Percentiles rank a stretch among this genome's conserved stretches.
These are phyloP conservation scores for Cryoendolithus antarcticus DNA, from an alignment of 2,329 filamentous ascomycete genomes.

Conservation along the genomic window DNA sequence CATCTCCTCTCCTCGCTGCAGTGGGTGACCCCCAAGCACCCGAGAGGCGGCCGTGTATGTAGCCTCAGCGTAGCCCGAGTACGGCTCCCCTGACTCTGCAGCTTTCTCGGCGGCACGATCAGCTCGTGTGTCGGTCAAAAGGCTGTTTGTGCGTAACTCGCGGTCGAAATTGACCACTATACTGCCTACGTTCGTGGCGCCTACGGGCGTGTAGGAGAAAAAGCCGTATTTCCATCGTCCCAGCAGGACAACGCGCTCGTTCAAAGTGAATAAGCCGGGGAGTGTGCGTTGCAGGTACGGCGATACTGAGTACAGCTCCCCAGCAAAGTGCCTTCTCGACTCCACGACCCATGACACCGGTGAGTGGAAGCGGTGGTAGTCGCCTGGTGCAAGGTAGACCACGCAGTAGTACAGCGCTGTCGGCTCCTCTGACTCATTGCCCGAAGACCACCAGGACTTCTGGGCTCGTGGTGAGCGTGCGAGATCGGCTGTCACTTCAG, in stretches of 20 bases:
- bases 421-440: constrained; percentile 24
- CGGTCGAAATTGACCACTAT: constrained; percentile 96
- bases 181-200: constrained; percentile 92
- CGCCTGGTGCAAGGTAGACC: constrained; percentile 89
- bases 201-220: constrained; percentile 91
- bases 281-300: constrained; percentile 88
- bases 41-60: constrained; percentile 68
- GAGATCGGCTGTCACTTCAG: constrained; percentile 72
- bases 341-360: constrained; percentile 93
- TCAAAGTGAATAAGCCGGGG: constrained; percentile 88
- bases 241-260: constrained; percentile 86
- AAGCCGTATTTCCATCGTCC: constrained; percentile 95
- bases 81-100: constrained; percentile 60
- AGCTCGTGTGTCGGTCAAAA: constrained; percentile 84
- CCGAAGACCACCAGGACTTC: constrained; percentile 40
- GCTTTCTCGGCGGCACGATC: constrained; percentile 76
- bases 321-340: constrained; percentile 88
- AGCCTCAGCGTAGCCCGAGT: constrained; percentile 85
- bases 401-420: constrained; percentile 85
- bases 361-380: constrained; percentile 97
- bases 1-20: constrained; percentile 89
- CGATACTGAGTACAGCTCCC: constrained; percentile 88
- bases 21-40: constrained; percentile 68
- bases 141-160: constrained; percentile 82
- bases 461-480: constrained; percentile 49